Evolutionary conservation across 1,139 yeast genomes (phyloP).

Genomic region (Magnusiomyces sp.): DNA sequence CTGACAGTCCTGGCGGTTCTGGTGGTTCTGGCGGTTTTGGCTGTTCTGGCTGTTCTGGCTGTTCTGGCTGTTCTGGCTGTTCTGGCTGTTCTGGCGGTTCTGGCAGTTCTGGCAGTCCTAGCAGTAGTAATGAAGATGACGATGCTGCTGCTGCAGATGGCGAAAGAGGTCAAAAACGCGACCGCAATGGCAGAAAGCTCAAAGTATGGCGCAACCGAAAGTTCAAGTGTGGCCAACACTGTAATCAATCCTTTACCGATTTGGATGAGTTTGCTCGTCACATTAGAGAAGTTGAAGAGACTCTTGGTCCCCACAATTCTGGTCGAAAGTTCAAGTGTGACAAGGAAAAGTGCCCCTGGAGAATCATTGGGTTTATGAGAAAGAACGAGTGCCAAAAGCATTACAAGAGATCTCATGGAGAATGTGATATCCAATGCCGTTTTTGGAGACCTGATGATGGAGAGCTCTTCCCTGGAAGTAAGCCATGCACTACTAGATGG

Average conservation of each 20-base stretch:
- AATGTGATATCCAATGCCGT: conserved; percentile 25
- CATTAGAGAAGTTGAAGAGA: conserved; percentile 20
- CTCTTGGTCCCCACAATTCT: conserved; percentile 16
- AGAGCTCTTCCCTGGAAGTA: conserved; percentile 24
- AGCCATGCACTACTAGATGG: conserved; percentile 26
- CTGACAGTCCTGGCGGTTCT: too few species aligned
- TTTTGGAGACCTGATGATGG: conserved; percentile 23
- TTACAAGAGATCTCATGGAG: conserved; percentile 24
- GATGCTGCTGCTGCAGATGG: too few species aligned
- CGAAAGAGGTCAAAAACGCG: conserved; percentile 11
- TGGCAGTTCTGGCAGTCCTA: too few species aligned
- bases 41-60: too few species aligned
- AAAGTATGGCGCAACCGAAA: conserved; percentile 25
- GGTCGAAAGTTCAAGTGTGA: conserved; percentile 26
- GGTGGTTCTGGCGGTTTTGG: too few species aligned
- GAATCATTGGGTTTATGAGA: conserved; percentile 25
- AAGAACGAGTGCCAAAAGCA: conserved; percentile 28
- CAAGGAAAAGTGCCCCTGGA: conserved; percentile 24
- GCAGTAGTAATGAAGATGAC: too few species aligned
- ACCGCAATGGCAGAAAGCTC: conserved; percentile 26
- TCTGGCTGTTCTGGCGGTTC: too few species aligned
- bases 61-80: too few species aligned
- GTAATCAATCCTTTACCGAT: conserved; percentile 21
- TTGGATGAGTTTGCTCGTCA: conserved; percentile 22
- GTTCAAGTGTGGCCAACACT: conserved; percentile 27